Evolutionary conservation across 225 moss, liverwort and hornwort genomes (phyloP).

Genomic region (Pseudisothecium myosuroides): DNA sequence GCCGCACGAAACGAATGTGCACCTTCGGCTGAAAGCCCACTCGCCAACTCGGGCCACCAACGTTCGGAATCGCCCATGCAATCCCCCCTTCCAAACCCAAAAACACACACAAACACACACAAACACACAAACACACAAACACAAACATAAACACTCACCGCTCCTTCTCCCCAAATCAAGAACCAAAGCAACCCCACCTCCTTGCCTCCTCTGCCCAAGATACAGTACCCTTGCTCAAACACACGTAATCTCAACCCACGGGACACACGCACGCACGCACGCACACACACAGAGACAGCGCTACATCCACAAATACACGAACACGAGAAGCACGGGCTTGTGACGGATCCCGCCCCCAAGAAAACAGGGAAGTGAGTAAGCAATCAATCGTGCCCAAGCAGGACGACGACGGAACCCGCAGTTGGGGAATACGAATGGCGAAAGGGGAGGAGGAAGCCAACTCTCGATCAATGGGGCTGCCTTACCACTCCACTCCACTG

Average conservation of each 20-base stretch:
- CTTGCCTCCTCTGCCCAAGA: background rate
- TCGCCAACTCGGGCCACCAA: conserved; percentile 35
- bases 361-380: background rate
- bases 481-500: background rate
- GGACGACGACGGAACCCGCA: background rate
- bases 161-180: background rate
- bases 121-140: background rate
- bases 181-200: background rate
- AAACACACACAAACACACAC: background rate
- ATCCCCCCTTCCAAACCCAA: background rate
- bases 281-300: background rate
- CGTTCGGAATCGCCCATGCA: conserved; percentile 78
- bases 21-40: conserved; percentile 36
- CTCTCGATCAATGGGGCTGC: background rate
- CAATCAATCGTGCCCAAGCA: background rate
- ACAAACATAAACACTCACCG: no score
- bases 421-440: background rate
- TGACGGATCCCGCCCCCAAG: background rate
- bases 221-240: background rate
- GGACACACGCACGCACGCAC: background rate
- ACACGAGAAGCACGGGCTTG: background rate
- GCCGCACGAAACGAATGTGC: conserved; percentile 19
- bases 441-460: background rate
- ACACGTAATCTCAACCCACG: background rate
- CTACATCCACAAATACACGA: background rate